Evolutionary conservation across 352 stramenopile species (phyloP), one percentile per base, ranked within the genome.

Genomic region (Phytophthora syringae): DNA sequence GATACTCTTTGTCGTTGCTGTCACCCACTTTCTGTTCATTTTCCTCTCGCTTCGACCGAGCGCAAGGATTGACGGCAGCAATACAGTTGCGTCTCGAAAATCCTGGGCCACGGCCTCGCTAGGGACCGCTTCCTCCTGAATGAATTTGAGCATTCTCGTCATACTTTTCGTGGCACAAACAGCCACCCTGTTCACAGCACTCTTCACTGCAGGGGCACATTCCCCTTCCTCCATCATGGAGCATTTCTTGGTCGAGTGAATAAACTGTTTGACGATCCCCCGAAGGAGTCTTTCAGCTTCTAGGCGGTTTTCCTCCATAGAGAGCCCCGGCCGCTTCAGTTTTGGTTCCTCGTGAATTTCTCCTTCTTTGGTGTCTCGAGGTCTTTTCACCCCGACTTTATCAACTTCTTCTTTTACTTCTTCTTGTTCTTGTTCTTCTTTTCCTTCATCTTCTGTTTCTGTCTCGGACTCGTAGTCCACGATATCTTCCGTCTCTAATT

Each of bases 391-490:
- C 37, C 53, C 53, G 18, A 53, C 13, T 13, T 7, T 20, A 21
- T 42, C 15, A 42, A 13, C 25, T 42, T 5, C 10, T 18, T 44
- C 22, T 16, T 7, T n/a, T n/a, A n/a, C 12, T 22, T 21, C 37
- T 22, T 21, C 20, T 42, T n/a, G 5, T 42, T 39, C 32, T 32
- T 32, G 27, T 9, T 32, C 27, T 39, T 39, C 32, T 3, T n/a
- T 21, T 21, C 10, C 32, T 61, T 63, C 54, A 7, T 63, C 44
- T 47, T 63, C 54, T 5, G 54, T 63, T 15, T 63, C 54, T 2
- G 54, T 63, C 13, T 63, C 54, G 0, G 54, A 63, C 11, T 53
- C 32, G 30, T 54, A 63, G 11, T 55, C 54, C 7, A 63, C 32
- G 4, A 63, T 0, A 22, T 55, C 43, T 42, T 55, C 32, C 1